phyloP scores from a whole-genome alignment of 2,329 filamentous ascomycete species.

The Aspergillus hiratsukae region DNA sequence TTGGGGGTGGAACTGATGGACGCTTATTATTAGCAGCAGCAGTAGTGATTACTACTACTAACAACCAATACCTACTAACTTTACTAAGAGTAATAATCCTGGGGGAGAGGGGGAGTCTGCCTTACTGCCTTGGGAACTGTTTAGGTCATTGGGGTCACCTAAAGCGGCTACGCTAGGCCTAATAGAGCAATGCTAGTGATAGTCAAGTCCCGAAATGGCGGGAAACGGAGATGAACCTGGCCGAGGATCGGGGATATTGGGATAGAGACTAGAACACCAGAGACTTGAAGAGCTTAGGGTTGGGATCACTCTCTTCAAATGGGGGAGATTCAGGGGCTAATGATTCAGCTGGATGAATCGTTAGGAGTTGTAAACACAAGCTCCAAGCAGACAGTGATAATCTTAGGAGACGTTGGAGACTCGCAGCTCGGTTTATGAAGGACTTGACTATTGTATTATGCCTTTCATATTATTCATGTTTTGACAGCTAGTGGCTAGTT shows the following conservation, averaged over 20 bases:
- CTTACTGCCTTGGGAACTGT: not conserved
- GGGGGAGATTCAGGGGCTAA: too few species aligned
- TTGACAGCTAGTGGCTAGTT: too few species aligned
- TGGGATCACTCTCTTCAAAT: too few species aligned
- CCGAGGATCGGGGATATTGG: not conserved
- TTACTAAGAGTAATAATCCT: not conserved
- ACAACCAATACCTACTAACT: not conserved
- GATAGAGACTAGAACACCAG: too few species aligned
- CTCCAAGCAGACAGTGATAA: too few species aligned
- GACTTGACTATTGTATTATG: too few species aligned
- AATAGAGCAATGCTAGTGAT: not conserved
- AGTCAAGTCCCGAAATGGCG: not conserved
- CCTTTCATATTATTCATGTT: too few species aligned
- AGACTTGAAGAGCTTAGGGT: too few species aligned
- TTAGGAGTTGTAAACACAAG: too few species aligned
- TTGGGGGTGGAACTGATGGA: conserved; percentile 8
- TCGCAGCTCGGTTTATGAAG: too few species aligned
- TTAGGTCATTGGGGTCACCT: not conserved
- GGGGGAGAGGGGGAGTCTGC: not conserved
- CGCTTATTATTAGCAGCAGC: conserved; percentile 14
- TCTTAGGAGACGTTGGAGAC: too few species aligned
- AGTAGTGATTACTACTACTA: not conserved
- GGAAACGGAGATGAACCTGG: not conserved
- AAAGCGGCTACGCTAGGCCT: not conserved
- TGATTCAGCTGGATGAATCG: too few species aligned